Conservation (phyloP, 2,329 filamentous ascomycete genomes). For the Monosporascus cannonballus region DNA sequence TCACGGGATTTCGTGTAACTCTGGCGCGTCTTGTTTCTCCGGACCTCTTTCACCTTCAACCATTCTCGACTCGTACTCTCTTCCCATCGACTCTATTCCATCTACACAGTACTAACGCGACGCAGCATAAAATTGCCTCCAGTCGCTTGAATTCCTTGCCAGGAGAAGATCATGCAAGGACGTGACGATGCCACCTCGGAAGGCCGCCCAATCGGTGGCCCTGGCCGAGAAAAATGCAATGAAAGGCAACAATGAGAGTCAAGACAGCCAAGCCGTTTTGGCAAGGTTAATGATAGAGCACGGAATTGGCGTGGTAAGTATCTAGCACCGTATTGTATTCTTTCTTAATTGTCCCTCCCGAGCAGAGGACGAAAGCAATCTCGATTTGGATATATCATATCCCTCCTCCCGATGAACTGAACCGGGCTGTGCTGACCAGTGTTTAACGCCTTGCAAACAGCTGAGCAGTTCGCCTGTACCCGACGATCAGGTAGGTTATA, state of each 20-base stretch:
- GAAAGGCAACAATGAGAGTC: constrained; percentile 19
- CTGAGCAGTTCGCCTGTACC: constrained; percentile 12
- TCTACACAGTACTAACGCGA: no score
- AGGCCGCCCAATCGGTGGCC: constrained; percentile 9
- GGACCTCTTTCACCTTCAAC: neutral
- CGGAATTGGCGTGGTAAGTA: constrained; percentile 24
- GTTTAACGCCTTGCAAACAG: constrained; percentile 8
- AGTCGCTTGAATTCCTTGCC: neutral
- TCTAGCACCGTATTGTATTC: constrained; percentile 1
- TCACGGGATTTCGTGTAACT: neutral
- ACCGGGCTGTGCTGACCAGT: no score
- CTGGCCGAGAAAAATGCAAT: constrained; percentile 12
- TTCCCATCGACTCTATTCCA: no score
- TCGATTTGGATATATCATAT: neutral
- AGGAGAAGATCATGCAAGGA: neutral
- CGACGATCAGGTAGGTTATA: constrained; percentile 1
- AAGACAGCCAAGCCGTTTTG: constrained; percentile 22
- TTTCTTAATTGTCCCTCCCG: no score
- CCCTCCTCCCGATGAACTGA: neutral
- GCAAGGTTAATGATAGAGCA: constrained; percentile 15
- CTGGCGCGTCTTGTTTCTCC: neutral
- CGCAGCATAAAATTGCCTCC: neutral
- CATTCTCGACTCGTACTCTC: neutral
- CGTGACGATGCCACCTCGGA: constrained; percentile 1
- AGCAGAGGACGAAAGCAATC: no score